Evolutionary conservation across 2,329 filamentous ascomycete genomes (phyloP).

Genomic region (Trichoderma sp.): DNA sequence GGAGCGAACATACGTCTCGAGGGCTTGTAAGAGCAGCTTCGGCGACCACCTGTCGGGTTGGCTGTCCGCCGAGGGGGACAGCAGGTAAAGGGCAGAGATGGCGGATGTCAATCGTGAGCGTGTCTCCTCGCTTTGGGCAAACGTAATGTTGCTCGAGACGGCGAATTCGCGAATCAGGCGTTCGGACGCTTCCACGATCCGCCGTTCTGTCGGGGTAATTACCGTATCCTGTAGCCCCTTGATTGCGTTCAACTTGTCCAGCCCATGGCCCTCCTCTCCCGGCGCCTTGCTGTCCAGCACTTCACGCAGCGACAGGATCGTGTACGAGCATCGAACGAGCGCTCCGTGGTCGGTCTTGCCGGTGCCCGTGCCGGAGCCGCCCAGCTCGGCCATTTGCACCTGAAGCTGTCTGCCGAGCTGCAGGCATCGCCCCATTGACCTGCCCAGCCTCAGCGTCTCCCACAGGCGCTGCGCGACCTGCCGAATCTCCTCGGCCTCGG

Average conservation of each 20-base stretch:
- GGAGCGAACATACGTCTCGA: constrained; percentile 82
- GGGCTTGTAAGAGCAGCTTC: constrained; percentile 69
- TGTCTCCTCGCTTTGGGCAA: constrained; percentile 70
- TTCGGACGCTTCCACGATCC: constrained; percentile 72
- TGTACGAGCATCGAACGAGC: constrained; percentile 80
- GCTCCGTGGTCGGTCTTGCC: constrained; percentile 73
- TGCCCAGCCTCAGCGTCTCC: constrained; percentile 74
- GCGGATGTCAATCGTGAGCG: constrained; percentile 74
- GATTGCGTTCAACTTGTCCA: constrained; percentile 74
- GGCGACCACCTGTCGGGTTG: constrained; percentile 64
- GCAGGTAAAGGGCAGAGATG: constrained; percentile 73
- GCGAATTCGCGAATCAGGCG: constrained; percentile 83
- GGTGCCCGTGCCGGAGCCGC: constrained; percentile 39
- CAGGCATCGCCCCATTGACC: constrained; percentile 76
- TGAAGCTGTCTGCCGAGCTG: constrained; percentile 85
- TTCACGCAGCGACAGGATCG: constrained; percentile 73
- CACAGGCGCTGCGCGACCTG: constrained; percentile 76
- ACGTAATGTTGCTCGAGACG: constrained; percentile 60
- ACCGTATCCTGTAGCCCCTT: constrained; percentile 70
- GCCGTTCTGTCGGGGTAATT: constrained; percentile 70
- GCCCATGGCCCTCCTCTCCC: constrained; percentile 73
- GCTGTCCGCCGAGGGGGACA: constrained; percentile 66
- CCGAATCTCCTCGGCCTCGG: constrained; percentile 80
- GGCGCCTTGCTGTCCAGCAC: constrained; percentile 67
- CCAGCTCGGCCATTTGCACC: constrained; percentile 73